Evolutionary conservation across 345 rosid species (phyloP).

Genomic region (Cardamine occulta): DNA sequence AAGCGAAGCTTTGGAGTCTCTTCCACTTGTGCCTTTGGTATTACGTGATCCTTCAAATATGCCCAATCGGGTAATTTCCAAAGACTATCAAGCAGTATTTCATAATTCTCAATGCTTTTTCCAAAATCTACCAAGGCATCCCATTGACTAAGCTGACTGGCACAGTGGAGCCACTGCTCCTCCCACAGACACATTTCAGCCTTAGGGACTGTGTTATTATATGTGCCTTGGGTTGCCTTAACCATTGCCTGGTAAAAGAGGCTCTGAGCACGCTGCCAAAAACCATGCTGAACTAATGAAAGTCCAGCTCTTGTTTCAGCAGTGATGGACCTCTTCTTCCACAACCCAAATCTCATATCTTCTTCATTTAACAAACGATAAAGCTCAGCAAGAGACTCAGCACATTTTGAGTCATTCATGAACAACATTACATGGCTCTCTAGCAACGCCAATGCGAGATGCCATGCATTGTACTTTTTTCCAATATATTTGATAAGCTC

Average conservation of each 20-base stretch:
- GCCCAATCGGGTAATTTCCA: slow-evolving; percentile 99
- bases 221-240: slow-evolving; percentile 99
- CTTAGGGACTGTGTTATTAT: slow-evolving; percentile 94
- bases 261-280: slow-evolving; percentile 92
- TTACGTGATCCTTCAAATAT: slow-evolving; percentile 88
- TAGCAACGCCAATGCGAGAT: slow-evolving; percentile 83
- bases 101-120: slow-evolving; percentile 88
- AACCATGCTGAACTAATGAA: slow-evolving; percentile 97
- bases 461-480: slow-evolving; percentile 98
- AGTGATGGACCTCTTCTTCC: slow-evolving; percentile 94
- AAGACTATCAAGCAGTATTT: slow-evolving; percentile 88
- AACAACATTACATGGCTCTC: slow-evolving; percentile 97
- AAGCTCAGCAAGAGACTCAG: slow-evolving; percentile 95
- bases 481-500: slow-evolving; percentile 97
- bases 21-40: slow-evolving; percentile 99
- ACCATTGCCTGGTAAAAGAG: slow-evolving; percentile 98
- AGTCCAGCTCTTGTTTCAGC: slow-evolving; percentile 98
- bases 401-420: slow-evolving; percentile 85
- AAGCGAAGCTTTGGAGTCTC: slow-evolving; percentile 95
- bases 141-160: slow-evolving; percentile 97
- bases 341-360: slow-evolving; percentile 98
- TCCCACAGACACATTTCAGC: slow-evolving; percentile 99
- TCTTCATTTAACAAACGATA: slow-evolving; percentile 95
- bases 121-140: slow-evolving; percentile 96
- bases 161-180: slow-evolving; percentile 99